Percentiles rank a stretch among this genome's conserved stretches.
Conservation (phyloP, 2,329 filamentous ascomycete species). For the Eutypa lata region DNA sequence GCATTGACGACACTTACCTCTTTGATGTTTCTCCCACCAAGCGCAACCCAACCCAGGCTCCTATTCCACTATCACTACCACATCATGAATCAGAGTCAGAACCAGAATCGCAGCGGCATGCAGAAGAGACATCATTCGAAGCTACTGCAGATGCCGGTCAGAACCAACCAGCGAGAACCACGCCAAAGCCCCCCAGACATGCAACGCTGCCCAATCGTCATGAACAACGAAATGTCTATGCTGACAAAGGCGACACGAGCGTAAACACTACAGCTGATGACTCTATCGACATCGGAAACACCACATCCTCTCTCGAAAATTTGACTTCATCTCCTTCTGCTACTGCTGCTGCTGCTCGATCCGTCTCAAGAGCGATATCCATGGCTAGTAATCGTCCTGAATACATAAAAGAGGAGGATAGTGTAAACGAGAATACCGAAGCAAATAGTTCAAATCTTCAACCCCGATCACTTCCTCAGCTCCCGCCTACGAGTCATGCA, state of each 20-base stretch:
- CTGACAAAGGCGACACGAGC: constrained; percentile 1
- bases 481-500: constrained; percentile 23
- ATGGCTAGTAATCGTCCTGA: constrained; percentile 32
- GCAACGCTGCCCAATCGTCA: not conserved
- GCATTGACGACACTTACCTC: constrained; percentile 57
- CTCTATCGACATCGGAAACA: constrained; percentile 28
- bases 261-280: constrained; percentile 3
- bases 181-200: not conserved
- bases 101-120: not conserved
- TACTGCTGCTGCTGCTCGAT: constrained; percentile 50
- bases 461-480: not conserved
- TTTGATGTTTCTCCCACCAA: constrained; percentile 46
- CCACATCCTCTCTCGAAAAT: constrained; percentile 49
- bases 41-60: not conserved
- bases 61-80: constrained; percentile 4
- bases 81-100: not conserved
- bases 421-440: constrained; percentile 15
- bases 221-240: not conserved
- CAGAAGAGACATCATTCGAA: not conserved
- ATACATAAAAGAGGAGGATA: constrained; percentile 7
- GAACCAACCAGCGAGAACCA: not conserved
- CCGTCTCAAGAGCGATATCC: constrained; percentile 46
- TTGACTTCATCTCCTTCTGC: constrained; percentile 56
- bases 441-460: constrained; percentile 21
- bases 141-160: not conserved